Conservation (phyloP, 305 asterid genomes). For the Solanum hybrid region DNA sequence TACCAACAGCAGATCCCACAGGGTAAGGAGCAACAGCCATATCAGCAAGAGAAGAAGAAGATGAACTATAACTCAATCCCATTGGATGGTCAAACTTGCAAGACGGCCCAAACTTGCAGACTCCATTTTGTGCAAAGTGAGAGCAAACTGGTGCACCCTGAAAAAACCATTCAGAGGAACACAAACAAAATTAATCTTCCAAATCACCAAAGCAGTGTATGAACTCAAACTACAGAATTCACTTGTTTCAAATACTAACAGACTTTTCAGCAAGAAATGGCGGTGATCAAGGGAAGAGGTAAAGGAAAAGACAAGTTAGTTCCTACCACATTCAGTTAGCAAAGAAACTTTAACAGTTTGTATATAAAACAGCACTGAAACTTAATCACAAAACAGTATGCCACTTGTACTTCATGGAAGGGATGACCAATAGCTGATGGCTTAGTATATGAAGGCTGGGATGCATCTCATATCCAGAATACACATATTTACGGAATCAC, state of each 20-base stretch:
- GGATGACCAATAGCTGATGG: neutral
- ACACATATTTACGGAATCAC: neutral
- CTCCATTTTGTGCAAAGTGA: conserved; percentile 59
- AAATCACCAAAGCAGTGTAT: neutral
- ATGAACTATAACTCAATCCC: conserved; percentile 64
- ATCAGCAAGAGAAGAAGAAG: conserved; percentile 65
- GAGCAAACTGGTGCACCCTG: conserved; percentile 68
- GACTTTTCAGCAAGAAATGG: neutral
- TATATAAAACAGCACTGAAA: neutral
- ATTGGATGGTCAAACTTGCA: conserved; percentile 78
- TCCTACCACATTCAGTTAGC: neutral
- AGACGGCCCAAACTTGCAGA: conserved; percentile 61
- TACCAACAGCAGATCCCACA: conserved; percentile 45
- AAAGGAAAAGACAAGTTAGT: neutral
- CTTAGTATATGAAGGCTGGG: neutral
- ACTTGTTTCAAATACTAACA: neutral
- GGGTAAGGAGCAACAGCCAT: conserved; percentile 78
- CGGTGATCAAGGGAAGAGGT: neutral
- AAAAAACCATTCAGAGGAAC: conserved; percentile 4
- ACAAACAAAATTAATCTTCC: neutral
- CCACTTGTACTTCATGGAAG: neutral
- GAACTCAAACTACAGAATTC: neutral
- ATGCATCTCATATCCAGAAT: neutral
- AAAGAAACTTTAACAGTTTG: neutral
- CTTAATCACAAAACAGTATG: neutral